These are phyloP conservation scores for Bonia amplexicaulis DNA, from an alignment of 176 grass and related monocot species.

Conservation along the genomic window DNA sequence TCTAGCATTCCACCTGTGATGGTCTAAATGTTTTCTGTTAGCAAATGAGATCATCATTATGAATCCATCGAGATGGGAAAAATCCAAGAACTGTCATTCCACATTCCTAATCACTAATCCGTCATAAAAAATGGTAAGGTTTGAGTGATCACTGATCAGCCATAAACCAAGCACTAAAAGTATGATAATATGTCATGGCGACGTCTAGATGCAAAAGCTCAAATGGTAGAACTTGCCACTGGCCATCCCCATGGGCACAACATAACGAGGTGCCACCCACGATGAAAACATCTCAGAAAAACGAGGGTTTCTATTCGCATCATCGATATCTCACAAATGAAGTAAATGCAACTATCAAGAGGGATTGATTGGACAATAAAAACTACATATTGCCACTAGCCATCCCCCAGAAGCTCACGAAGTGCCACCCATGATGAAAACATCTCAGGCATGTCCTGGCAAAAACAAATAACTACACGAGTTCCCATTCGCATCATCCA, in stretches of 20 bases:
- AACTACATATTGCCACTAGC: background rate
- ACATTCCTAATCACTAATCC: background rate
- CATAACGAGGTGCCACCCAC: background rate
- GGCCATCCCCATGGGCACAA: background rate
- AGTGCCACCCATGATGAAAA: background rate
- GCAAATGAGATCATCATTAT: background rate
- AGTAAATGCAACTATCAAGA: background rate
- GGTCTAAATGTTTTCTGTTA: background rate
- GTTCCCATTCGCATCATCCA: background rate
- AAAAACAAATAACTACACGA: background rate
- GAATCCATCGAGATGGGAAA: background rate
- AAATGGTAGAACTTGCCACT: background rate
- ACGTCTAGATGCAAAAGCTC: background rate
- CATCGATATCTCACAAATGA: background rate
- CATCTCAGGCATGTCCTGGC: background rate
- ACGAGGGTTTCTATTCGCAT: background rate
- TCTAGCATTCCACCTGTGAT: background rate
- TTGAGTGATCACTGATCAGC: background rate
- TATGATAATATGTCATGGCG: background rate
- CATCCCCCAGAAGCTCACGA: background rate
- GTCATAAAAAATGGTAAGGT: background rate
- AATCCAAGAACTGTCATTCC: background rate
- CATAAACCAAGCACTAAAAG: background rate
- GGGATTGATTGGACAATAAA: background rate
- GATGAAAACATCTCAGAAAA: background rate